Evolutionary conservation across 768 basidiomycete genomes (phyloP).

Genomic region (Chiua virens): DNA sequence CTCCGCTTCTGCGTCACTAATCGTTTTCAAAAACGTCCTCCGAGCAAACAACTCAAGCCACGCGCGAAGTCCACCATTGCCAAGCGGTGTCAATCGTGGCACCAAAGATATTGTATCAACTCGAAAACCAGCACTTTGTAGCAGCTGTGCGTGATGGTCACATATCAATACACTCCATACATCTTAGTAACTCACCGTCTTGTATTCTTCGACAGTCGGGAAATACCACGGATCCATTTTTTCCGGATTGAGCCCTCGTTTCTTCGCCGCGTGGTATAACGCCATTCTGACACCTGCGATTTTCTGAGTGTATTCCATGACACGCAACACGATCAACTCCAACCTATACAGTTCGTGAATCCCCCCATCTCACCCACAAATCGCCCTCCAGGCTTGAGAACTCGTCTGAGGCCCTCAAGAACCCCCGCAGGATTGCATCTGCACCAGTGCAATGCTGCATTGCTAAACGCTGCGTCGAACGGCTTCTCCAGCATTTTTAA

Average conservation of each 20-base stretch:
- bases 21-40: slow-evolving; percentile 53
- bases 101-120: slow-evolving; percentile 53
- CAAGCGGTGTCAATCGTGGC: slow-evolving; percentile 54
- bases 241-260: slow-evolving; percentile 56
- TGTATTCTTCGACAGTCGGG: slow-evolving; percentile 69
- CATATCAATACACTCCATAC: neutral
- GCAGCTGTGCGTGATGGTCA: slow-evolving; percentile 40
- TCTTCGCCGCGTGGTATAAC: slow-evolving; percentile 51
- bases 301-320: neutral
- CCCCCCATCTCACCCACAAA: slow-evolving; percentile 80
- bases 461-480: slow-evolving; percentile 79
- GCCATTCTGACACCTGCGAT: slow-evolving; percentile 57
- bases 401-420: slow-evolving; percentile 52
- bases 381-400: slow-evolving; percentile 69
- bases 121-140: slow-evolving; percentile 56
- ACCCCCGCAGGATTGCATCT: slow-evolving; percentile 70
- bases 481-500: slow-evolving; percentile 32
- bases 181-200: slow-evolving; percentile 38
- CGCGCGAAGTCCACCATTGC: slow-evolving; percentile 48
- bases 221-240: slow-evolving; percentile 83
- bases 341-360: slow-evolving; percentile 70
- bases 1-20: slow-evolving; percentile 54
- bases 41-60: slow-evolving; percentile 73
- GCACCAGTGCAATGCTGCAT: slow-evolving; percentile 85
- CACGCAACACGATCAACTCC: slow-evolving; percentile 1